phyloP scores from a whole-genome alignment of 345 rosid genomes.

The Heritiera fomes region DNA sequence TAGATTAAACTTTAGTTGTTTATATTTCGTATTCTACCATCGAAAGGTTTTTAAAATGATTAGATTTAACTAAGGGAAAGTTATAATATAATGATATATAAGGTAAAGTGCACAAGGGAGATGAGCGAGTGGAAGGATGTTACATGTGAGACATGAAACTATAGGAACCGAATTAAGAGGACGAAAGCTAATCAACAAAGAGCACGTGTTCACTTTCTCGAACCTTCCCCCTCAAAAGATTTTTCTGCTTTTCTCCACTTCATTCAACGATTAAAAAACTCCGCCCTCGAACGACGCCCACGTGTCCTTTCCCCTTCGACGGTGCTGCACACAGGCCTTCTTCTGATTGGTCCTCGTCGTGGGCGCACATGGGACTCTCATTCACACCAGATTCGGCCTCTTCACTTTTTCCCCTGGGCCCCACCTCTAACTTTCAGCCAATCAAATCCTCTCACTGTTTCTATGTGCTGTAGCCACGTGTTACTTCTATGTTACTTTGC shows the following conservation, averaged over 20 bases:
- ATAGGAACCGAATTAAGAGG: background rate
- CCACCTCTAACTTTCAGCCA: constrained; percentile 26
- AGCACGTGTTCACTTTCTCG: constrained; percentile 44
- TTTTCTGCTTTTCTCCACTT: constrained; percentile 7
- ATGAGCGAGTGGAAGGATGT: background rate
- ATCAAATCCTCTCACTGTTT: constrained; percentile 15
- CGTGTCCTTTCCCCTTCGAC: constrained; percentile 29
- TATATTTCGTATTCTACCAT: too few species aligned
- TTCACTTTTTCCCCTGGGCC: constrained; percentile 24
- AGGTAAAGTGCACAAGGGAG: background rate
- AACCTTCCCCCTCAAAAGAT: constrained; percentile 24
- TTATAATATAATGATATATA: too few species aligned
- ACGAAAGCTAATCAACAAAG: background rate
- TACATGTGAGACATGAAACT: background rate
- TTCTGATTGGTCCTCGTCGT: background rate
- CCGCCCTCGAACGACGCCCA: constrained; percentile 14
- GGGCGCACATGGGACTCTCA: background rate
- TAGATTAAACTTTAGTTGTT: too few species aligned
- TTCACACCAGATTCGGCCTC: background rate
- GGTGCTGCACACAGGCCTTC: constrained; percentile 7
- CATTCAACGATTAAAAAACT: background rate
- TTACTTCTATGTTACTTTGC: constrained; percentile 26
- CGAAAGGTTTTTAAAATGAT: too few species aligned
- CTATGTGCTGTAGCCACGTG: constrained; percentile 56
- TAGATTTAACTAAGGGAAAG: too few species aligned